Base-by-base conservation (phyloP, 192 early-diverging fungal species). In the Paraglomus occultum region DNA sequence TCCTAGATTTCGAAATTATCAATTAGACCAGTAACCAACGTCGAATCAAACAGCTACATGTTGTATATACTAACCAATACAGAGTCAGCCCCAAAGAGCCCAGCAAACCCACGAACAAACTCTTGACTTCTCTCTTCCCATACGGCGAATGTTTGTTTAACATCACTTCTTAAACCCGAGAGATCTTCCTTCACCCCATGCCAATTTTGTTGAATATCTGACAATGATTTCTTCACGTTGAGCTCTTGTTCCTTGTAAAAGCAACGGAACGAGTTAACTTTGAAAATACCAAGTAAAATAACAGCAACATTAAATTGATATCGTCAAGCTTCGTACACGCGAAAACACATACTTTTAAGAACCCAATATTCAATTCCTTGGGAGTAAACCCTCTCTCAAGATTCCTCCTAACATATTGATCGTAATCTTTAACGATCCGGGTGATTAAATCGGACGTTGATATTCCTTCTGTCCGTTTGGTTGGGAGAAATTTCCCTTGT, bases 371-470 rank as follows among this genome's bases (percentile, higher is more conserved):
- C 38, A 94, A 81, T 14, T 94, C 92, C 75, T 89, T 92, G 51
- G 89, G 85, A 47, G 83, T 87, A 43, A 94, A 86, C 1, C 92
- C 92, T 53, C 92, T 84, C 76, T 92, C 91, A n/a, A 94, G 79
- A 75, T 94, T 94, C 53, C 92, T 83, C 69, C 90, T 80, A 61
- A 94, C 76, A 71, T 92, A 94, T 71, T 87, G 80, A 79, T 93
- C 92, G 73, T 93, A 93, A 71, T 93, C 90, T 55, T 87, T 83
- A 15, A 93, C 89, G 71, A 93, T 93, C 11, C 92, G 85, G 4
- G 90, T 93, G 64, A 93, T 93, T 40, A 93, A 71, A 61, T 93
- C 92, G 0, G 89, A 91, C 0, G 92, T 93, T 14, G 89, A 90
- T 0, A 92, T 80, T 50, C 90, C 90, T 45, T 91, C 92, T n/a